Percentiles rank a stretch among this genome's conserved stretches.
Conservation (phyloP, 371 early-diverging fungal species). For the Apophysomyces ossiformis region DNA sequence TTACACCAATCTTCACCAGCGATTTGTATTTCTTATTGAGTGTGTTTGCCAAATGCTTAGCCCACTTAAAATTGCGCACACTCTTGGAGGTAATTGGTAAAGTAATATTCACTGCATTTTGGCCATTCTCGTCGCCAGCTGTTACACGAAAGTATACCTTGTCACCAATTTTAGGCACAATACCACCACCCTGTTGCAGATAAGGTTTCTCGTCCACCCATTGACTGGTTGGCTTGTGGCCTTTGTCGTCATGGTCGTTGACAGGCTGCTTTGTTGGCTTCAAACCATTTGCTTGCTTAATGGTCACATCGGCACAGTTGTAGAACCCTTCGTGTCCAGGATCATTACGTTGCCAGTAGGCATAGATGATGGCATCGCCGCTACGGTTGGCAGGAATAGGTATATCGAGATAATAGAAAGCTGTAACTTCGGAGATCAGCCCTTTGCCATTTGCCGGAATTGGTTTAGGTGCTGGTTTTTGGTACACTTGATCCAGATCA, state of each 20-base stretch:
- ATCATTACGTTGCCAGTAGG: conserved; percentile 10
- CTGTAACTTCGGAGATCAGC: neutral
- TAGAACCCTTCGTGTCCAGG: conserved; percentile 10
- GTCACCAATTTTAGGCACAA: conserved; percentile 75
- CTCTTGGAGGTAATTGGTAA: neutral
- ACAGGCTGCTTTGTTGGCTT: conserved; percentile 42
- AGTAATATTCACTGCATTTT: neutral
- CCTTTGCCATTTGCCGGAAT: conserved; percentile 11
- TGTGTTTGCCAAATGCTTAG: neutral
- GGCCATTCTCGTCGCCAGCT: neutral
- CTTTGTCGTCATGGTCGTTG: conserved; percentile 29
- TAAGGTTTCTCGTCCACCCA: conserved; percentile 31
- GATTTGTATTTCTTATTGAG: neutral
- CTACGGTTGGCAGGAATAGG: neutral
- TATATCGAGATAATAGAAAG: conserved; percentile 11
- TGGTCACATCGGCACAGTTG: conserved; percentile 15
- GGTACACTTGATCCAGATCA: neutral
- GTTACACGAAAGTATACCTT: conserved; percentile 25
- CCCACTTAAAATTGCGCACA: neutral
- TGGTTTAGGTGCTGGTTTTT: neutral
- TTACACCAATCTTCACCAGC: neutral
- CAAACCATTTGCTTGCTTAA: conserved; percentile 31
- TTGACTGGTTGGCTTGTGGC: conserved; percentile 72
- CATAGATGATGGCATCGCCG: conserved; percentile 4
- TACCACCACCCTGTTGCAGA: neutral